These are phyloP conservation scores for Cladosporium sp. DNA, from an alignment of 2,329 filamentous ascomycete genomes.

Conservation along the genomic window DNA sequence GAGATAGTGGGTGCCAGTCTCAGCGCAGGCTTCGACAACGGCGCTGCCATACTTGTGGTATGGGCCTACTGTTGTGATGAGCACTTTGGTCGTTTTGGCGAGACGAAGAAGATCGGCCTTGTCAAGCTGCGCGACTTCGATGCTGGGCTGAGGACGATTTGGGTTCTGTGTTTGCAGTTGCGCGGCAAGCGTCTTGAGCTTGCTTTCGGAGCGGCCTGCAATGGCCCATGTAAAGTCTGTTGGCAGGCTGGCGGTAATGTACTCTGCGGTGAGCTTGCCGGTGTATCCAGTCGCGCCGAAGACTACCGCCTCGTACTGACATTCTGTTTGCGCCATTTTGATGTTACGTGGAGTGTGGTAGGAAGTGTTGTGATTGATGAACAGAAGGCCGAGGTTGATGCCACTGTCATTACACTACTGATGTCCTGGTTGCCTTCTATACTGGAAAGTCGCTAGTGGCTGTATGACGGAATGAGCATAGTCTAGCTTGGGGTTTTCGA, in stretches of 20 bases:
- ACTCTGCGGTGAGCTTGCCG: conserved; percentile 72
- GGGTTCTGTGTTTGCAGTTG: conserved; percentile 68
- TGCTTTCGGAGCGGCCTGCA: conserved; percentile 76
- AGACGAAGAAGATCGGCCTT: conserved; percentile 54
- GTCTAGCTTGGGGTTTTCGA: not conserved
- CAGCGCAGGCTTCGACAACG: conserved; percentile 65
- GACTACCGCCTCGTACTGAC: conserved; percentile 66
- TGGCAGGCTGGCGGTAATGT: conserved; percentile 70
- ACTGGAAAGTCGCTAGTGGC: not conserved
- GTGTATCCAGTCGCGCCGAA: conserved; percentile 80
- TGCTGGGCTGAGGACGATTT: conserved; percentile 71
- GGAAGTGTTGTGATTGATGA: not conserved
- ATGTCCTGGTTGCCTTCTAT: not conserved
- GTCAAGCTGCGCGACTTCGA: conserved; percentile 51
- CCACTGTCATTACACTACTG: not conserved
- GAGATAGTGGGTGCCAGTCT: conserved; percentile 67
- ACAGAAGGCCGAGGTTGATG: not conserved
- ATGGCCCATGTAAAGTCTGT: conserved; percentile 85
- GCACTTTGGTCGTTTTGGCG: conserved; percentile 57
- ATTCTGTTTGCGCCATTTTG: conserved; percentile 29
- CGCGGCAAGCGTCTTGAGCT: conserved; percentile 69
- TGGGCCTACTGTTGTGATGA: conserved; percentile 65
- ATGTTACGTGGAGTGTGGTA: not conserved
- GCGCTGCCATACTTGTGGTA: conserved; percentile 66
- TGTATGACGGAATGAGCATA: not conserved